phyloP scores from a whole-genome alignment of 495 filamentous ascomycete species.

The Staphylotrichum longicolle region DNA sequence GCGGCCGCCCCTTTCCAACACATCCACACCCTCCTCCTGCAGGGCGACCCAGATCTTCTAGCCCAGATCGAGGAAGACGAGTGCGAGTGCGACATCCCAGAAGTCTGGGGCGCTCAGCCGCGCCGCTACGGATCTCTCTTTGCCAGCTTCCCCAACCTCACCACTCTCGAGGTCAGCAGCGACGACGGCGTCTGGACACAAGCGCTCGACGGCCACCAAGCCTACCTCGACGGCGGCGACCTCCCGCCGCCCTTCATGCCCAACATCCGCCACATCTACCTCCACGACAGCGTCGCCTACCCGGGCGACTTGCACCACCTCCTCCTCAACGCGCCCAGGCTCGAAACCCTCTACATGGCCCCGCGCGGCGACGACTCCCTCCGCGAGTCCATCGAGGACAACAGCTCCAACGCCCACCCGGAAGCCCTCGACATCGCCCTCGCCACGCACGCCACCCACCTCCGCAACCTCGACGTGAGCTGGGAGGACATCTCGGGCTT shows the following conservation, averaged over 20 bases:
- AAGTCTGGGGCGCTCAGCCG: constrained; percentile 27
- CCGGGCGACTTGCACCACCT: constrained; percentile 30
- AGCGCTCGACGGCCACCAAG: constrained; percentile 2
- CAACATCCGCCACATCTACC: constrained; percentile 30
- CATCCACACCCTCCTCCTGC: constrained; percentile 18
- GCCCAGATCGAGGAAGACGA: constrained; percentile 27
- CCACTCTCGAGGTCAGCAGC: constrained; percentile 31
- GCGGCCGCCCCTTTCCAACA: constrained; percentile 11
- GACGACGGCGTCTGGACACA: constrained; percentile 32
- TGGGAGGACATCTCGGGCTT: constrained; percentile 28
- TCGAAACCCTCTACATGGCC: constrained; percentile 36
- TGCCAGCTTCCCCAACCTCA: constrained; percentile 25
- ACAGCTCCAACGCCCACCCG: constrained; percentile 18
- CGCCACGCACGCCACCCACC: constrained; percentile 23
- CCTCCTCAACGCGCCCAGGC: constrained; percentile 29
- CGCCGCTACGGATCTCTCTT: constrained; percentile 25
- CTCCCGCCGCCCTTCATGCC: constrained; percentile 15
- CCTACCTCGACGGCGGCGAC: neutral
- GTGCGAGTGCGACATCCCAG: constrained; percentile 25
- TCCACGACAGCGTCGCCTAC: constrained; percentile 30
- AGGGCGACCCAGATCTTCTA: constrained; percentile 29
- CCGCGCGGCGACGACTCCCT: constrained; percentile 21
- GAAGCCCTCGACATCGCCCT: constrained; percentile 32
- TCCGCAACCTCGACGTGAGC: constrained; percentile 33
- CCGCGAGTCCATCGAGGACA: neutral